Conservation (phyloP, 306 rosid species). For the Malus orientalis region DNA sequence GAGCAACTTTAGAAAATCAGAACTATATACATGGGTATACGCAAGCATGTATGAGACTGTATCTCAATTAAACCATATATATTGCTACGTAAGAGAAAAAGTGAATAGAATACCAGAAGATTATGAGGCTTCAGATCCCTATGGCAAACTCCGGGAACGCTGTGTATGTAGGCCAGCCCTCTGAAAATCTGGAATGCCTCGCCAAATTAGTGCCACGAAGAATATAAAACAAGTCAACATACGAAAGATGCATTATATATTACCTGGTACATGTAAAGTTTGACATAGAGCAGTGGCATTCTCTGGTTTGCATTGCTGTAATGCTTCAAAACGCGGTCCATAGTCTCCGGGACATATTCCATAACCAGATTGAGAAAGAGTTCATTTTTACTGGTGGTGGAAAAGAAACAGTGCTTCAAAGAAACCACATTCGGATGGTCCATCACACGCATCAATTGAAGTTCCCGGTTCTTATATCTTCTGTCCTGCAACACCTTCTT, state of each 20-base stretch:
- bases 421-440: conserved; percentile 90
- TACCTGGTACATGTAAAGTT: conserved; percentile 94
- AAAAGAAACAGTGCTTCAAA: conserved; percentile 92
- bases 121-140: conserved; percentile 96
- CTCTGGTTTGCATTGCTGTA: conserved; percentile 73
- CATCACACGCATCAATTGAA: conserved; percentile 95
- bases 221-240: not conserved
- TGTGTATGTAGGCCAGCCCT: conserved; percentile 86
- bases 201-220: conserved; percentile 9
- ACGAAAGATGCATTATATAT: not conserved
- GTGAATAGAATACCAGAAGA: conserved; percentile 57
- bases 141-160: conserved; percentile 90
- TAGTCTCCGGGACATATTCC: conserved; percentile 94
- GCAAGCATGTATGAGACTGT: not conserved
- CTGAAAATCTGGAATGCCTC: conserved; percentile 62
- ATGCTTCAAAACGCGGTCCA: conserved; percentile 78
- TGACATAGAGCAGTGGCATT: conserved; percentile 82
- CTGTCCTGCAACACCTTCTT: conserved; percentile 91
- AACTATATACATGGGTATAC: not conserved
- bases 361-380: conserved; percentile 94
- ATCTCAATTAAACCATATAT: not conserved
- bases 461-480: conserved; percentile 84
- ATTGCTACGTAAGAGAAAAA: not conserved
- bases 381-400: conserved; percentile 81
- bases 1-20: conserved; percentile 13